phyloP scores from a whole-genome alignment of 1,284 basidiomycete species.

The Melampsora medusae region DNA sequence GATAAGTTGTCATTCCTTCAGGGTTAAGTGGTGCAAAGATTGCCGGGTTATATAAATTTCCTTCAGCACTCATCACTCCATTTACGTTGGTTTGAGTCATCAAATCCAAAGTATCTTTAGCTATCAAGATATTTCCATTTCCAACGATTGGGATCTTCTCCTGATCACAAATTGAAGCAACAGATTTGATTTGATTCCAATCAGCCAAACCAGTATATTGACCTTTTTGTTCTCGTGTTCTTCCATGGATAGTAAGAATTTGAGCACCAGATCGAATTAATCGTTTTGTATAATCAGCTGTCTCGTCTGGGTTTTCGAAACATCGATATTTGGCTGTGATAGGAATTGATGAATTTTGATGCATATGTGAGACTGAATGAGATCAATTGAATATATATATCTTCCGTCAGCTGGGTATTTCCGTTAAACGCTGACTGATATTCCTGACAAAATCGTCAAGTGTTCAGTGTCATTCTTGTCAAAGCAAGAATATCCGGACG shows the following conservation, averaged over 20 bases:
- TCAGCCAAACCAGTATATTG: slow-evolving; percentile 73
- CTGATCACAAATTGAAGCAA: background rate
- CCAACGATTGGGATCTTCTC: slow-evolving; percentile 77
- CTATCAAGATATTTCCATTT: slow-evolving; percentile 91
- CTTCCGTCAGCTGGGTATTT: no score
- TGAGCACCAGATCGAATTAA: slow-evolving; percentile 91
- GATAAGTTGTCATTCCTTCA: slow-evolving; percentile 45
- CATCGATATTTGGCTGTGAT: slow-evolving; percentile 96
- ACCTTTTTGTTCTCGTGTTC: slow-evolving; percentile 86
- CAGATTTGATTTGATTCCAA: slow-evolving; percentile 55
- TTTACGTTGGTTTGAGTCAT: slow-evolving; percentile 78
- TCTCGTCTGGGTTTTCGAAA: slow-evolving; percentile 79
- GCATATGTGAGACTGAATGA: slow-evolving; percentile 73
- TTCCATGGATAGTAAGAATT: slow-evolving; percentile 88
- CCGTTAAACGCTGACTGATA: no score
- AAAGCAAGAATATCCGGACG: background rate
- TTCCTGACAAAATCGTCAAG: background rate
- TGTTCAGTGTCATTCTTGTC: background rate
- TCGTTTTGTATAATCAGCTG: slow-evolving; percentile 90
- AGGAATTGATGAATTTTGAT: slow-evolving; percentile 77
- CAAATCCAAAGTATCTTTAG: slow-evolving; percentile 74
- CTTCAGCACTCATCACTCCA: slow-evolving; percentile 93
- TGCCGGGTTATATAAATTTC: slow-evolving; percentile 88
- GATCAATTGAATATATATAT: no score
- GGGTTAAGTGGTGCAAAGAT: slow-evolving; percentile 62